Evolutionary conservation across 805 yeast genomes (phyloP).

Genomic region (Metschnikowia shivogae): DNA sequence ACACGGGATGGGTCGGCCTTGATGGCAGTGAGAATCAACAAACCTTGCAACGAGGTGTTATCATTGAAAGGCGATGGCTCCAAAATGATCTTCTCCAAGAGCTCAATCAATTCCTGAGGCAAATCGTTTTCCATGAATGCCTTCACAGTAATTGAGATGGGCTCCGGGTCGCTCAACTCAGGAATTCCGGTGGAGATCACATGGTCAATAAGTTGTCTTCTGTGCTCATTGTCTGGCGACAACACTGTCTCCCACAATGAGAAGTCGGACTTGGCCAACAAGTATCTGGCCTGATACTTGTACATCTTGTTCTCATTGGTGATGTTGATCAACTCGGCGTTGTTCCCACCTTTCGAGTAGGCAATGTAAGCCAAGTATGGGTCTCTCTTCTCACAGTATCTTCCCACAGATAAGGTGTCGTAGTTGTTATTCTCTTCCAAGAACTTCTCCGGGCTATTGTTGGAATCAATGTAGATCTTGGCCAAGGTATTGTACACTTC

Average conservation of each 20-base stretch:
- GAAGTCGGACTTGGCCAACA: conserved; percentile 82
- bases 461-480: conserved; percentile 94
- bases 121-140: conserved; percentile 94
- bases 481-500: conserved; percentile 94
- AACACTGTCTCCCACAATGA: conserved; percentile 80
- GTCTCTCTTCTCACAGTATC: conserved; percentile 97
- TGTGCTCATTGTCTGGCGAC: conserved; percentile 69
- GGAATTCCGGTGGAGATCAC: conserved; percentile 96
- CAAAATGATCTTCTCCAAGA: conserved; percentile 89
- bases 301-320: conserved; percentile 98
- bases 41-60: conserved; percentile 90
- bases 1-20: conserved; percentile 91
- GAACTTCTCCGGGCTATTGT: conserved; percentile 96
- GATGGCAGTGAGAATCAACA: conserved; percentile 89
- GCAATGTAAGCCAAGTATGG: conserved; percentile 98
- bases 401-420: conserved; percentile 94
- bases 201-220: conserved; percentile 90
- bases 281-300: conserved; percentile 97
- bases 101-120: conserved; percentile 88
- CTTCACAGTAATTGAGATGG: conserved; percentile 87
- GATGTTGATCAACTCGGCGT: conserved; percentile 81
- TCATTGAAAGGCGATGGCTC: conserved; percentile 98
- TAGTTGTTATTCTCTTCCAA: conserved; percentile 85
- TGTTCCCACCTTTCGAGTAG: conserved; percentile 91
- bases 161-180: conserved; percentile 88